Conservation (phyloP, 345 rosid species). For the Citrus medica region DNA sequence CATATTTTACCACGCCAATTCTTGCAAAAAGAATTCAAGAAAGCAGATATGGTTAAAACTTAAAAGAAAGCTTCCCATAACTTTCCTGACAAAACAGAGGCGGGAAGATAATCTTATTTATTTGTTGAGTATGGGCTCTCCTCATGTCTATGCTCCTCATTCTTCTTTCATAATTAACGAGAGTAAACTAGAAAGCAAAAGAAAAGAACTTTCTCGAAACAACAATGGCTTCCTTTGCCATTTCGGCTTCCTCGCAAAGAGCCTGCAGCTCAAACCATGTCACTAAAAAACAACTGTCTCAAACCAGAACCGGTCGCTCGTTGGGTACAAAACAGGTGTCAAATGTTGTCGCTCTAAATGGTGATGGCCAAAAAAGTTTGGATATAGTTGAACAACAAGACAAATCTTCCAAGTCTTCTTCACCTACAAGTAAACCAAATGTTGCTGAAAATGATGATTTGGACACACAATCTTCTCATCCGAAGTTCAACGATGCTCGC, state of each 20-base stretch:
- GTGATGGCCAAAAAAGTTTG: constrained; percentile 24
- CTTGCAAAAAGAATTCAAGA: not conserved
- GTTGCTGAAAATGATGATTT: constrained; percentile 2
- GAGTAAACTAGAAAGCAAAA: not conserved
- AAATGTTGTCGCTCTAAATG: constrained; percentile 23
- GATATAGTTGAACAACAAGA: constrained; percentile 14
- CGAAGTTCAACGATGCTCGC: constrained; percentile 33
- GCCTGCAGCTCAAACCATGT: constrained; percentile 22
- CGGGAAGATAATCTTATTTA: constrained; percentile 26
- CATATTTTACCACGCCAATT: not conserved
- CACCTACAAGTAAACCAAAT: constrained; percentile 2
- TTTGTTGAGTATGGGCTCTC: constrained; percentile 23
- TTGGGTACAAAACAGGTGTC: constrained; percentile 37
- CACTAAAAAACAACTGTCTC: constrained; percentile 25
- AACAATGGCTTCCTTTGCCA: constrained; percentile 41
- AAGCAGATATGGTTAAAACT: not conserved
- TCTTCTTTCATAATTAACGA: not conserved
- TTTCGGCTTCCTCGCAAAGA: constrained; percentile 40
- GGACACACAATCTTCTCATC: constrained; percentile 20
- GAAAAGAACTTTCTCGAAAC: not conserved
- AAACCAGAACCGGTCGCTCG: constrained; percentile 18
- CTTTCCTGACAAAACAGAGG: constrained; percentile 4
- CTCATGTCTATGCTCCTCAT: not conserved
- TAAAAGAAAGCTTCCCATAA: not conserved
- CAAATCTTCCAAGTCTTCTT: not conserved